Evolutionary conservation across 768 basidiomycete species (phyloP).

Genomic region (Mycena maculata): DNA sequence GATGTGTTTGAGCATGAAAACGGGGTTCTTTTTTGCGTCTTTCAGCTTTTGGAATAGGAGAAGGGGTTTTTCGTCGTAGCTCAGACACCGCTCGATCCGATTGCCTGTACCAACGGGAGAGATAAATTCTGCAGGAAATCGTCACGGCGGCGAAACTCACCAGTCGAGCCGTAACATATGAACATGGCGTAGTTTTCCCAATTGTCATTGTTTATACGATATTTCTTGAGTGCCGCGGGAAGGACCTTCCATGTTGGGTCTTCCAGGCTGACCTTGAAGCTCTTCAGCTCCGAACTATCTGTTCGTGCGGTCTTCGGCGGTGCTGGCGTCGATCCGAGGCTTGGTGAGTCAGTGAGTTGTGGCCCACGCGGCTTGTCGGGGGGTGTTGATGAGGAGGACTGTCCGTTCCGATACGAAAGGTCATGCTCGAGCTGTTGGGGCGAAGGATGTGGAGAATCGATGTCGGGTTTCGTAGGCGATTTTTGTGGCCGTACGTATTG

Average conservation of each 20-base stretch:
- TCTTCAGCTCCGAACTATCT: conserved; percentile 83
- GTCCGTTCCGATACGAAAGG: conserved; percentile 51
- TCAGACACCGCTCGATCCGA: conserved; percentile 91
- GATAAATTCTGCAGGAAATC: not conserved
- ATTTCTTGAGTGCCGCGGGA: conserved; percentile 97
- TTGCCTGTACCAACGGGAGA: conserved; percentile 59
- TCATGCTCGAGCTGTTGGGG: conserved; percentile 85
- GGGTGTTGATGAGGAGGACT: conserved; percentile 31
- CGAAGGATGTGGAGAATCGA: conserved; percentile 84
- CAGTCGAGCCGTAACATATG: conserved; percentile 95
- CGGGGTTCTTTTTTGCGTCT: conserved; percentile 96
- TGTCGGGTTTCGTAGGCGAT: conserved; percentile 83
- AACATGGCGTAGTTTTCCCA: conserved; percentile 99
- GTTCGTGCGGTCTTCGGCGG: conserved; percentile 64
- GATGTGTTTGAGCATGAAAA: conserved; percentile 98
- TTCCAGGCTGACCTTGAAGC: conserved; percentile 97
- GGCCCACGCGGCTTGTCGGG: conserved; percentile 28
- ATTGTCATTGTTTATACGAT: conserved; percentile 97
- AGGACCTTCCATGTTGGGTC: conserved; percentile 99
- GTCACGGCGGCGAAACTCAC: conserved; percentile 56
- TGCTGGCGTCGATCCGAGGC: conserved; percentile 40
- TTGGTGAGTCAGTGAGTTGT: conserved; percentile 46
- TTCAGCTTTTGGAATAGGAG: conserved; percentile 97
- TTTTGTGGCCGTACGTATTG: conserved; percentile 79
- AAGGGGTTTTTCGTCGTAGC: conserved; percentile 97